Evolutionary conservation across 257 asterid genomes (phyloP).

Genomic region (Agastache rugosa): DNA sequence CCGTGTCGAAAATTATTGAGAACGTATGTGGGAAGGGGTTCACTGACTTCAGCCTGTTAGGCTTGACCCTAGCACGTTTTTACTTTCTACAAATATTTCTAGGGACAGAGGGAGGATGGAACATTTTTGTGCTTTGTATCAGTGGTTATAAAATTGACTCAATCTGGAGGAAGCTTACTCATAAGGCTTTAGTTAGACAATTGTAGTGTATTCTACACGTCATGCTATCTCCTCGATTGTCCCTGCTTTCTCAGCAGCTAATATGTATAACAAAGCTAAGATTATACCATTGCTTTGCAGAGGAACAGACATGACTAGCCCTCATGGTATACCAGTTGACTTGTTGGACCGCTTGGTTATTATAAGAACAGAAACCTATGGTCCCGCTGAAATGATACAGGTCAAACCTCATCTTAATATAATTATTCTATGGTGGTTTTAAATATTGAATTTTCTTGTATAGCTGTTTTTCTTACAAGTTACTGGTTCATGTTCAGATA

Average conservation of each 20-base stretch:
- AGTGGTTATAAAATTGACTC: too few relatives aligned
- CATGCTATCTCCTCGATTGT: neutral
- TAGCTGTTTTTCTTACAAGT: constrained; percentile 4
- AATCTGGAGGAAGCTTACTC: too few relatives aligned
- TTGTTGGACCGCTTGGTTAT: constrained; percentile 88
- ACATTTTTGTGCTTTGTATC: too few relatives aligned
- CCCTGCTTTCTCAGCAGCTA: neutral
- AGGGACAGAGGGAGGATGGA: too few relatives aligned
- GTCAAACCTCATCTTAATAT: constrained; percentile 36
- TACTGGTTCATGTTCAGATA: constrained; percentile 54
- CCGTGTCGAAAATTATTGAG: too few relatives aligned
- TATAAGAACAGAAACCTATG: constrained; percentile 90
- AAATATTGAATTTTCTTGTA: neutral
- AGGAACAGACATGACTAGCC: constrained; percentile 95
- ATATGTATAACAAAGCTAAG: constrained; percentile 15
- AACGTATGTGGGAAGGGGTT: too few relatives aligned
- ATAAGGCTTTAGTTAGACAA: too few relatives aligned
- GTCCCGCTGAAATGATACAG: constrained; percentile 99
- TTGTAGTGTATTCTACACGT: neutral
- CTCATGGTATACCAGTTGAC: constrained; percentile 97
- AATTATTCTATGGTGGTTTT: neutral
- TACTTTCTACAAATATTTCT: too few relatives aligned
- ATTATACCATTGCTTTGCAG: constrained; percentile 46
- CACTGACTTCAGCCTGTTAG: too few relatives aligned
- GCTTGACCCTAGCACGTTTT: too few relatives aligned